Base-by-base conservation (phyloP, 352 stramenopile species). In the Phytophthora melonis region DNA sequence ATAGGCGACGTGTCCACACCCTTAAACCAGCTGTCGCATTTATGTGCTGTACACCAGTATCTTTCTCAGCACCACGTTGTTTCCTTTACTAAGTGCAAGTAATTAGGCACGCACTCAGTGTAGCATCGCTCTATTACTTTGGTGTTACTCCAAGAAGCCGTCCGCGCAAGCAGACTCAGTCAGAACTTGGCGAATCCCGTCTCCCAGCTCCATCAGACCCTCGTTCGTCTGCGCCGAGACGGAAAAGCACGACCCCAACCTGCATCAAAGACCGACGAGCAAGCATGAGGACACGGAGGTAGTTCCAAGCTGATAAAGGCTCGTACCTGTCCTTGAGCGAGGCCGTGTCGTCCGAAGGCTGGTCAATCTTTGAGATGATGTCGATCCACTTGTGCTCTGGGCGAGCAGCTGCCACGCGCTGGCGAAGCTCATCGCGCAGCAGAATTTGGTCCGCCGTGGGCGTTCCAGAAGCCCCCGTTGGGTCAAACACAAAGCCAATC, bases 401-500 rank as follows among this genome's bases (percentile, higher is more conserved):
- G 8, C 86, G 79, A 30, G 63, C 70, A 23, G 67, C 63, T 16
- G 73, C 49, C 11, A 95, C 75, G 50, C 88, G 84, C 0, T 74
- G 67, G 25, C 78, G 80, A 52, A 96, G 82, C 70, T 96, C 89
- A n/a, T 93, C 74, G 10, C 88, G 87, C 50, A 96, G 78, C 25
- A 82, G 63, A 16, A 96, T 41, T 55, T 96, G 89, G 57, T 93
- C 84, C 3, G 63, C 52, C 25, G 91, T 77, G 0, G 84, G 61
- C 8, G 88, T 94, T 9, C 88, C 88, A n/a, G 87, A 95, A 21
- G 64, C 58, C 0, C 82, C 87, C 0, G 87, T 93, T 55, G 89
- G 88, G 43, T 96, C 89, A 47, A 96, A 93, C 21, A 96, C 89
- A 77, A 95, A 96, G 52, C 89, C 89, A 36, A 95, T 91, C 3